Evolutionary conservation across 2,329 filamentous ascomycete species (phyloP), one percentile per base, ranked within the genome.

Genomic region (Mycosphaerelloides madeirae): DNA sequence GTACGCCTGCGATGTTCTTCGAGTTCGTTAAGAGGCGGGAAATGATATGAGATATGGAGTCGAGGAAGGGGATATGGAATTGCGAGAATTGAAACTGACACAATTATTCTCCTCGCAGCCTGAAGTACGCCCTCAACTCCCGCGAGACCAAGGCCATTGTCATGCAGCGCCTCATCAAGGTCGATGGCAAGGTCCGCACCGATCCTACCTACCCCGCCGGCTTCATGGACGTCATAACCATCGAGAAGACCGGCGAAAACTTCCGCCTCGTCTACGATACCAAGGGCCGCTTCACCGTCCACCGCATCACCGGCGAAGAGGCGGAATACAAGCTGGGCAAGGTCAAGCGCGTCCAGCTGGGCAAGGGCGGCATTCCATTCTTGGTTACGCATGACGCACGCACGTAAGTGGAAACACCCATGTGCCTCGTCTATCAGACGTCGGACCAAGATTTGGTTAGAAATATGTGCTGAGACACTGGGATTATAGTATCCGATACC

Each of bases 381-480:
- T 96, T 97, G 89, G 93, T 98, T 87, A 98, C 93, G 90, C 93
- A 98, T 87, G 93, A 98, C 93, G 93, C 93, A 79, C 86, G 93
- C 89, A 98, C 93, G 91, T 98, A 81, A 95, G 91, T 97, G 85
- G 81, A 81, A 77, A 36, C 28, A 44, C 33, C 20, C 36, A 41
- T 43, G 43, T 48, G 48, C 45, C 28, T 46, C 85, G 88, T 96
- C 90, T 93, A 90, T 96, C 91, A 96, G 91, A 84, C 91, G 91
- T 96, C 96, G 91, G 88, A 91, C 87, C 88, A 94, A 93, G 87
- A 80, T 95, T 93, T 95, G 89, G 89, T 77, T 74, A 74, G 48
- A 53, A 57, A 50, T 48, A 49, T 34, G 48, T 44, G 49, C 63
- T 60, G 58, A 63, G 53, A 55, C 33, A 41, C 32, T 46, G 40